phyloP scores from a whole-genome alignment of 441 rosid species.

The Arabidopsis hybrid region DNA sequence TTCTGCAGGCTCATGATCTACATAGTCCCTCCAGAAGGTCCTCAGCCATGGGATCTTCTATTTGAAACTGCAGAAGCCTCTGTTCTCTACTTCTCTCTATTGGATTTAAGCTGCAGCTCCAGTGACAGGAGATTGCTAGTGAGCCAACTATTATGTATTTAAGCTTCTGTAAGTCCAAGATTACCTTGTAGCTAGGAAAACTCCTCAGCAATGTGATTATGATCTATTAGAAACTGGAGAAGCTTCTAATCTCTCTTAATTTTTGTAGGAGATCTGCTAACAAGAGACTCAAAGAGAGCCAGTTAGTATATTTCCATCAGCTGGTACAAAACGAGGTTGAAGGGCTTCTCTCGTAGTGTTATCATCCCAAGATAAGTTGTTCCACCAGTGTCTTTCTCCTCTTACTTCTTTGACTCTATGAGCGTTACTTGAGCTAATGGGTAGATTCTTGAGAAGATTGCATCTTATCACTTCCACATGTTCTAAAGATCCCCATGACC shows the following conservation, averaged over 20 bases:
- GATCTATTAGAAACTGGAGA: background rate
- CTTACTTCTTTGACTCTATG: slow-evolving; percentile 37
- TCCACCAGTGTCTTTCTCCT: slow-evolving; percentile 47
- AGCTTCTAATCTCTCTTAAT: background rate
- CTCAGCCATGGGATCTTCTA: background rate
- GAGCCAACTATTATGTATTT: too few species aligned
- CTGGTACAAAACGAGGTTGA: slow-evolving; percentile 25
- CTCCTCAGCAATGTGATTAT: background rate
- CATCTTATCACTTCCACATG: slow-evolving; percentile 37
- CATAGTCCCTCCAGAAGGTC: background rate
- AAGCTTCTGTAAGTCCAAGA: background rate
- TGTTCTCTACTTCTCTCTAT: background rate
- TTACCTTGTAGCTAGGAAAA: background rate
- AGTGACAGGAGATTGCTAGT: too few species aligned
- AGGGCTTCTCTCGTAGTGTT: slow-evolving; percentile 32
- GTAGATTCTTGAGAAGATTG: slow-evolving; percentile 34
- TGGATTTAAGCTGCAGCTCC: too few species aligned
- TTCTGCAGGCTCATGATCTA: background rate
- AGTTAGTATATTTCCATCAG: background rate
- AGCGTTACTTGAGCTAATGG: slow-evolving; percentile 27
- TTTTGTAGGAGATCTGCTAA: background rate
- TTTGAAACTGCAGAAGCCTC: background rate
- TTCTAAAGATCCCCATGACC: slow-evolving; percentile 33
- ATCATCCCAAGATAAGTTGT: slow-evolving; percentile 41
- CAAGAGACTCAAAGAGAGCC: background rate